Conservation (phyloP, 176 grass and related monocot genomes). For the Pontederia paniculata region DNA sequence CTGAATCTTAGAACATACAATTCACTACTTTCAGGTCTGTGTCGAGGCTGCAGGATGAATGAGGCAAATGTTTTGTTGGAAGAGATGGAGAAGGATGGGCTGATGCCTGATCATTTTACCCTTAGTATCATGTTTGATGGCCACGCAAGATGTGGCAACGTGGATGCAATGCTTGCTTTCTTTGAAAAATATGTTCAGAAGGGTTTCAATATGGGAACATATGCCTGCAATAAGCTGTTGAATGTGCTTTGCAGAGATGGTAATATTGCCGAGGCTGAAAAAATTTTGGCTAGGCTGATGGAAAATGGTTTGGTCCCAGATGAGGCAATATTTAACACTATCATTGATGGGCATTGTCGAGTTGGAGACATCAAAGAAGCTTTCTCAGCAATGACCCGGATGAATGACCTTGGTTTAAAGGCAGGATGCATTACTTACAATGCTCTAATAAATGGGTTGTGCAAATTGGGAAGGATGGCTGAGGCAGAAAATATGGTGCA, state of each 20-base stretch:
- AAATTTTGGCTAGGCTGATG: constrained; percentile 23
- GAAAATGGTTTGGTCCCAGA: constrained; percentile 32
- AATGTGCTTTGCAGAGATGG: constrained; percentile 57
- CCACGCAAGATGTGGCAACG: constrained; percentile 20
- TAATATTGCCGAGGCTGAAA: constrained; percentile 36
- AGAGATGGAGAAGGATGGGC: constrained; percentile 26
- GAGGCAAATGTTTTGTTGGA: constrained; percentile 27
- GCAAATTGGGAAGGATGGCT: constrained; percentile 30
- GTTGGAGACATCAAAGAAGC: constrained; percentile 28
- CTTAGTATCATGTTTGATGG: constrained; percentile 56
- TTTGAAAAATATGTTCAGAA: constrained; percentile 43
- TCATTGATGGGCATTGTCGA: constrained; percentile 54
- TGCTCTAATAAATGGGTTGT: constrained; percentile 46
- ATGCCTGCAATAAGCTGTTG: constrained; percentile 50
- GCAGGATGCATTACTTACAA: constrained; percentile 49
- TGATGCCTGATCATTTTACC: constrained; percentile 43
- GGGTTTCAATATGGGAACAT: constrained; percentile 35
- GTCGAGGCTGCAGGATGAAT: constrained; percentile 27
- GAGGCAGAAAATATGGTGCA: constrained; percentile 36
- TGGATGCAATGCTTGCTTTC: constrained; percentile 29
- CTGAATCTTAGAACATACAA: constrained; percentile 51
- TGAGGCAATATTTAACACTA: constrained; percentile 43
- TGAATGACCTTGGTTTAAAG: constrained; percentile 29
- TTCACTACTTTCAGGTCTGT: constrained; percentile 42
- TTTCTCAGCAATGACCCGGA: constrained; percentile 28